A percentile compares a stretch with the other conserved stretches of the same genome.
Conservation (phyloP, 306 rosid species). For the Delonix regia region DNA sequence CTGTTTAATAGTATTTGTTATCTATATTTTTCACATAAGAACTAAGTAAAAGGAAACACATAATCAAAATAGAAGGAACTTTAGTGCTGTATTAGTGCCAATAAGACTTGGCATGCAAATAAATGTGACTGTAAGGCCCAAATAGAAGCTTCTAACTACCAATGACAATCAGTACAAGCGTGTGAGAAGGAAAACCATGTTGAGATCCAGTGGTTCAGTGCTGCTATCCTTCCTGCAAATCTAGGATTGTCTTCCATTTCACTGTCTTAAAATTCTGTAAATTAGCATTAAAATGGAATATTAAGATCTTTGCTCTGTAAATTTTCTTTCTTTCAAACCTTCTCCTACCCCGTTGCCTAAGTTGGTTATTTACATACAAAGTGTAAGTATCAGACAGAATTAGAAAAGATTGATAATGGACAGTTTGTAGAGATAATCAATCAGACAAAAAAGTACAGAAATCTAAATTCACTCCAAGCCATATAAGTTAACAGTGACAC, state of each 20-base stretch:
- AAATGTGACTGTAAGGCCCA: constrained; percentile 7
- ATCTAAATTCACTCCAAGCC: not conserved
- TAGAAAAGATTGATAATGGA: not conserved
- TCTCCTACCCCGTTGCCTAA: not conserved
- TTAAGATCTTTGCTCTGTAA: constrained; percentile 8
- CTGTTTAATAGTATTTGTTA: not conserved
- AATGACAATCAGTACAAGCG: constrained; percentile 7
- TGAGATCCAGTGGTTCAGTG: constrained; percentile 1
- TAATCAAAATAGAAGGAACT: not conserved
- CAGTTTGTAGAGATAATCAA: constrained; percentile 22
- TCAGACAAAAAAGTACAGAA: not conserved
- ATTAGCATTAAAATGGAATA: not conserved
- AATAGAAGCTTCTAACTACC: constrained; percentile 19
- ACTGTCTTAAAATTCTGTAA: too few relatives aligned
- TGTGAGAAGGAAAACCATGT: constrained; percentile 6
- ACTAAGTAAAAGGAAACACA: constrained; percentile 9
- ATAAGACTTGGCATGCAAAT: constrained; percentile 22
- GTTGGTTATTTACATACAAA: not conserved
- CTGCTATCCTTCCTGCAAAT: not conserved
- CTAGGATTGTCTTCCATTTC: not conserved
- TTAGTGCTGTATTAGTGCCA: not conserved
- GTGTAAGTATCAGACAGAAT: not conserved
- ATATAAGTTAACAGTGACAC: constrained; percentile 4
- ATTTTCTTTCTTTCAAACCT: not conserved
- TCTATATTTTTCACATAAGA: constrained; percentile 11